phyloP scores from a whole-genome alignment of 257 asterid genomes.

The Oldenlandia corymbosa region DNA sequence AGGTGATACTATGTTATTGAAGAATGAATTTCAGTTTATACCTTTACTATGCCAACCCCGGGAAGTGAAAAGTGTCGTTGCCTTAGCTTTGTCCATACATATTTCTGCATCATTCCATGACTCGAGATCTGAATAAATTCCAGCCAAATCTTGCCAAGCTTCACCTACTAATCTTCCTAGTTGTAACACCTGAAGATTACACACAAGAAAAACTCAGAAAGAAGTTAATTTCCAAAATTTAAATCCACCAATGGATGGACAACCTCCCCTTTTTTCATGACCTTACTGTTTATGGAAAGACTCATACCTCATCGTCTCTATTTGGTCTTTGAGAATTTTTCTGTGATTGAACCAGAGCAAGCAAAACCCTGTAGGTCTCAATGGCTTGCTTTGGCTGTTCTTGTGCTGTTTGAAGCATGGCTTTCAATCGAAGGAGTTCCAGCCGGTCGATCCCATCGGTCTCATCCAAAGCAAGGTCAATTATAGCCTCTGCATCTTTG shows the following conservation, averaged over 20 bases:
- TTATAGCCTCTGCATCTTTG: slow-evolving; percentile 63
- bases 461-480: slow-evolving; percentile 77
- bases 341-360: slow-evolving; percentile 58
- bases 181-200: slow-evolving; percentile 30
- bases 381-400: slow-evolving; percentile 78
- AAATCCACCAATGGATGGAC: no score
- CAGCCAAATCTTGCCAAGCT: slow-evolving; percentile 89
- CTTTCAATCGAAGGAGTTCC: slow-evolving; percentile 74
- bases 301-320: slow-evolving; percentile 34
- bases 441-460: slow-evolving; percentile 54
- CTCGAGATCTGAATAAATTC: slow-evolving; percentile 54
- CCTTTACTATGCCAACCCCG: slow-evolving; percentile 77
- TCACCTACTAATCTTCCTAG: slow-evolving; percentile 49
- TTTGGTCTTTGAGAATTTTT: slow-evolving; percentile 25
- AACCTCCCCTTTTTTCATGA: no score
- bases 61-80: slow-evolving; percentile 41
- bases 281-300: no score
- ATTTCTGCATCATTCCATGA: slow-evolving; percentile 59
- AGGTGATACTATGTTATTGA: not conserved
- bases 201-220: slow-evolving; percentile 1
- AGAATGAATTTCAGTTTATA: slow-evolving; percentile 16
- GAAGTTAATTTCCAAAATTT: not conserved
- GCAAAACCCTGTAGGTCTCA: slow-evolving; percentile 66
- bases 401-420: slow-evolving; percentile 56
- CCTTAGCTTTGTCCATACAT: slow-evolving; percentile 55